Percentiles rank a stretch among this genome's conserved stretches.
Evolutionary conservation across 768 basidiomycete species (phyloP).

Genomic region (Kwoniella bestiolae): DNA sequence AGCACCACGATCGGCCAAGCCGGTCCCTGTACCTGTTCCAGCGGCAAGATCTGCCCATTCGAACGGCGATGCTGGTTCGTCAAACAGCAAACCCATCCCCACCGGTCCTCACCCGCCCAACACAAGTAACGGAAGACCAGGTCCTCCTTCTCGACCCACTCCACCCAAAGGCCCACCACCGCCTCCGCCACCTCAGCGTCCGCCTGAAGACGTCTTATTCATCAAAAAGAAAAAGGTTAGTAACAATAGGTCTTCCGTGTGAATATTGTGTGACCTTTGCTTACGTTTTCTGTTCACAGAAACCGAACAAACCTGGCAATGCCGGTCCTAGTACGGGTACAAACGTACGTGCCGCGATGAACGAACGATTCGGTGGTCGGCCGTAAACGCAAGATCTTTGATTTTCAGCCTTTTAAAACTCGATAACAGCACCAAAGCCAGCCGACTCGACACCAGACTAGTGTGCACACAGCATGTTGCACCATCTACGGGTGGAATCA

Average conservation of each 20-base stretch:
- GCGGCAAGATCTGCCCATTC: neutral
- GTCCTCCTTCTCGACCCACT: neutral
- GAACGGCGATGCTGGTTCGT: neutral
- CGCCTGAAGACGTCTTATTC: slow-evolving; percentile 39
- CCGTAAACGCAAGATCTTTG: no score
- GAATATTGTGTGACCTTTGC: neutral
- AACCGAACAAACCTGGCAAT: slow-evolving; percentile 14
- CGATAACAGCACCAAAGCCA: no score
- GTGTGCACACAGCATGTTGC: no score
- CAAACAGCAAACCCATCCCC: neutral
- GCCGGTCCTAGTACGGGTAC: slow-evolving; percentile 9
- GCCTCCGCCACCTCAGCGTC: slow-evolving; percentile 20
- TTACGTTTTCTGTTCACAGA: slow-evolving; percentile 7
- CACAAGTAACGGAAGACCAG: neutral
- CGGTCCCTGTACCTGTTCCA: slow-evolving; percentile 10
- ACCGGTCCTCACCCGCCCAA: neutral
- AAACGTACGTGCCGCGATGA: slow-evolving; percentile 21
- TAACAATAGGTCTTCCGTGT: neutral
- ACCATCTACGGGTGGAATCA: neutral
- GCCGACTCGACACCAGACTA: no score
- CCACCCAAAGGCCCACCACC: slow-evolving; percentile 13
- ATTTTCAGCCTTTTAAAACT: no score
- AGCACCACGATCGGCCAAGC: neutral
- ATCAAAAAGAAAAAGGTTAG: slow-evolving; percentile 48
- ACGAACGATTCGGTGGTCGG: slow-evolving; percentile 18